Percentiles rank a stretch among this genome's conserved stretches.
phyloP scores from a whole-genome alignment of 2,329 filamentous ascomycete genomes.

The Penicillium sp. region DNA sequence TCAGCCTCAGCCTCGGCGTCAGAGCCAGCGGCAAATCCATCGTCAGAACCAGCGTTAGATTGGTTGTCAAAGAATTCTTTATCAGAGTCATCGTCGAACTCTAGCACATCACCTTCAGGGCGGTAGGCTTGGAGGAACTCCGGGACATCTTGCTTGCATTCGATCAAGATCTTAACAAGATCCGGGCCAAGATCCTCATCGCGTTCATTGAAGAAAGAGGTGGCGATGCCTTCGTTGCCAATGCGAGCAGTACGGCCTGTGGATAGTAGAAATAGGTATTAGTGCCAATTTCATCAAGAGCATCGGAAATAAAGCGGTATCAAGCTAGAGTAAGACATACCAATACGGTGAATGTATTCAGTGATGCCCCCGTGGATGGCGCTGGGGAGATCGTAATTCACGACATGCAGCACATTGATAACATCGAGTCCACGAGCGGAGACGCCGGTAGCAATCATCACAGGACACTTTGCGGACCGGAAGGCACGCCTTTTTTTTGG shows the following conservation, averaged over 20 bases:
- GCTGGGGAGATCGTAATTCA: conserved; percentile 88
- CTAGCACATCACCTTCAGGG: conserved; percentile 41
- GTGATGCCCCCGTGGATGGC: conserved; percentile 78
- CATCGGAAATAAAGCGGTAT: no score
- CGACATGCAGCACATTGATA: conserved; percentile 80
- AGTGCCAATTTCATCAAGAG: neutral
- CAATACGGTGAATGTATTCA: conserved; percentile 93
- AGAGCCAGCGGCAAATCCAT: neutral
- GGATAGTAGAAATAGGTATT: neutral
- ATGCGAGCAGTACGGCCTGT: conserved; percentile 89
- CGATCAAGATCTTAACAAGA: conserved; percentile 77
- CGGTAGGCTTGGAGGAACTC: conserved; percentile 71
- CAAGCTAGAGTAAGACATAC: conserved; percentile 51
- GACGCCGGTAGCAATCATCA: conserved; percentile 83
- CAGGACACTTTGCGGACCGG: conserved; percentile 69
- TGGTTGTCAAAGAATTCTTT: conserved; percentile 36
- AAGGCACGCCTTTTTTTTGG: conserved; percentile 66
- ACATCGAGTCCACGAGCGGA: conserved; percentile 88
- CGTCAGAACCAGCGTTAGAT: neutral
- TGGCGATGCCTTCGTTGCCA: conserved; percentile 80
- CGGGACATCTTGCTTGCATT: conserved; percentile 75
- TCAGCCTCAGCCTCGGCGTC: neutral
- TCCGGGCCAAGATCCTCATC: conserved; percentile 72
- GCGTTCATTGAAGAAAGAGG: conserved; percentile 80
- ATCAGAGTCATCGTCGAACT: conserved; percentile 57